phyloP scores from a whole-genome alignment of 306 rosid genomes.

The Acacia confusa region DNA sequence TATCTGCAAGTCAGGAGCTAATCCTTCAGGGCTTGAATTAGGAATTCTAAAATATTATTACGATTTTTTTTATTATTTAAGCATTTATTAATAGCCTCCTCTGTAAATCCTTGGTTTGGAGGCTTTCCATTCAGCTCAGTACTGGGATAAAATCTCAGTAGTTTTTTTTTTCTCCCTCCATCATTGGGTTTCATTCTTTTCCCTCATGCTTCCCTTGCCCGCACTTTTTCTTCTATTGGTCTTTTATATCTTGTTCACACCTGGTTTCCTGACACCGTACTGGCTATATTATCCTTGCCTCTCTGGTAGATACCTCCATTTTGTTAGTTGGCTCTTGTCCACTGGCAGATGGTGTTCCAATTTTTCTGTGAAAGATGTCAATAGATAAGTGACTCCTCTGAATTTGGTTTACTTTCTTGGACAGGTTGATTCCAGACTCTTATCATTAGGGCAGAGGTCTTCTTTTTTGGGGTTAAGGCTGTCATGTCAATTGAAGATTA shows the following conservation, averaged over 20 bases:
- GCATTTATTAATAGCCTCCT: not conserved
- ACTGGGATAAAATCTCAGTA: not conserved
- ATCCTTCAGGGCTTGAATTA: not conserved
- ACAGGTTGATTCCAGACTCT: constrained; percentile 3
- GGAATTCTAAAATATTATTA: not conserved
- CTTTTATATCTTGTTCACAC: constrained; percentile 1
- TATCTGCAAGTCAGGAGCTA: not conserved
- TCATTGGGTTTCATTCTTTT: not conserved
- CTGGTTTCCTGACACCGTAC: not conserved
- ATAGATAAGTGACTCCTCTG: not conserved
- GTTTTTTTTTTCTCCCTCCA: not conserved
- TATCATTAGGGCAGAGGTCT: constrained; percentile 6
- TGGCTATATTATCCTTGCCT: constrained; percentile 11
- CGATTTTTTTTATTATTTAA: not conserved
- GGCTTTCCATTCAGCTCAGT: not conserved
- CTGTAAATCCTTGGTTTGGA: not conserved
- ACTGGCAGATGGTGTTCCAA: not conserved
- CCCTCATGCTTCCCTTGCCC: not conserved
- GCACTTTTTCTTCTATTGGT: not conserved
- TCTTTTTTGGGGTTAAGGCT: constrained; percentile 4
- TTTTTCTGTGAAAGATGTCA: constrained; percentile 6
- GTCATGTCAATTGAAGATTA: not conserved
- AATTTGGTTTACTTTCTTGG: constrained; percentile 3
- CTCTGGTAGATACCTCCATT: constrained; percentile 12
- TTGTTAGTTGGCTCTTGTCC: not conserved